Evolutionary conservation across 305 asterid species (phyloP), one percentile per base, ranked within the genome.

Genomic region (Solanum hybrid): DNA sequence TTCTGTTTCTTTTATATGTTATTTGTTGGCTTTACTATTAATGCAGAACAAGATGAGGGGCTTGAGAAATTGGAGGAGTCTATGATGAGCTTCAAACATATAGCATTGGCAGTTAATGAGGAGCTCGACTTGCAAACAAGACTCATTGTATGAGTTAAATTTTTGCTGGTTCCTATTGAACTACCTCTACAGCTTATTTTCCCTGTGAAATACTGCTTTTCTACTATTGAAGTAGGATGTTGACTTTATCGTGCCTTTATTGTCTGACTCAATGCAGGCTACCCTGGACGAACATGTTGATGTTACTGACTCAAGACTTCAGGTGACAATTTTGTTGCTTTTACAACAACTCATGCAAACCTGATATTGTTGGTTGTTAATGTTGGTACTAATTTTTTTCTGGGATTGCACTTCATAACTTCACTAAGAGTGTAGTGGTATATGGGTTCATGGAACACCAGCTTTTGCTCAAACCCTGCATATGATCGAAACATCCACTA

Each of bases 211-310:
- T 46, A 29, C 36, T 31, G 12, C 73, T 17, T 82, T 82, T 10
- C 4, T 29, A n/a, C 13, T 73, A 35, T 34, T 82, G 27, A 5
- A 42, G 38, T 29, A 42, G 73, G 40, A 73, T 26, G 26, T 73
- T 88, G 89, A 60, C 66, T 86, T 90, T 29, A 69, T 88, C 5
- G 88, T 90, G 89, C 42, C 66, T 86, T 90, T 32, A 56, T 88
- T 7, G 88, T 90, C 38, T 79, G 22, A 29, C 73, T 66, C 89
- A 73, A 32, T 90, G 92, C 94, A 97, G 99, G 99, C 95, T 93
- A 87, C 91, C 92, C 95, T 95, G 87, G 98, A 95, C 69, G 89
- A 95, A 89, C 98, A 97, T 91, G 98, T 95, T 66, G 99, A 96
- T 79, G 94, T 92, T 82, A 96, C 98, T 37, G 97, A 93, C 92